Percentiles rank a stretch among this genome's conserved stretches.
Evolutionary conservation across 169 alveolate species (phyloP).

Genomic region (Plasmodium sp.): DNA sequence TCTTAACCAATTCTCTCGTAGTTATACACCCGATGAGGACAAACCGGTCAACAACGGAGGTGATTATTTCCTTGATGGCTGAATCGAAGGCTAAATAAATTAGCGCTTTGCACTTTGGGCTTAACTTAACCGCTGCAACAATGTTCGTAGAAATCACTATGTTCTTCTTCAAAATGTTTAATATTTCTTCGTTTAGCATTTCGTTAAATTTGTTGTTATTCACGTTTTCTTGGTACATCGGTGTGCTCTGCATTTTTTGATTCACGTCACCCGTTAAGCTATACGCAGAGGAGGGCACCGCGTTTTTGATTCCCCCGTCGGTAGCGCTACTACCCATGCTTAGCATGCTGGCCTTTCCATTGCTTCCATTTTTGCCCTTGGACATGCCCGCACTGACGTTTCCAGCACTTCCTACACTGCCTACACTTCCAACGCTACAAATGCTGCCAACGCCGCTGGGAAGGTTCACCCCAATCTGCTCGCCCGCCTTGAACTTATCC

Average conservation of each 20-base stretch:
- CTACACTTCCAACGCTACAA: too few relatives aligned
- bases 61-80: slow-evolving; percentile 50
- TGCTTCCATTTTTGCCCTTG: background rate
- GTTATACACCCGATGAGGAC: slow-evolving; percentile 95
- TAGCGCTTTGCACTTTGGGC: slow-evolving; percentile 10
- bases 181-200: slow-evolving; percentile 37
- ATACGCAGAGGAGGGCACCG: background rate
- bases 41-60: slow-evolving; percentile 80
- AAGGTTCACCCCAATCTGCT: background rate
- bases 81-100: slow-evolving; percentile 63
- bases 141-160: slow-evolving; percentile 35
- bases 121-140: slow-evolving; percentile 7
- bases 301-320: background rate
- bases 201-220: slow-evolving; percentile 13
- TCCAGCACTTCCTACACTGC: background rate
- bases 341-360: background rate
- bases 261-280: background rate
- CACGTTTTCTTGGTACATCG: background rate
- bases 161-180: slow-evolving; percentile 48
- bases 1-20: slow-evolving; percentile 94
- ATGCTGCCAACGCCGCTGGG: background rate
- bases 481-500: slow-evolving; percentile 30
- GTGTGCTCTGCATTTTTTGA: background rate
- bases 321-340: background rate
- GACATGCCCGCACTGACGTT: background rate